Evolutionary conservation across 1,139 yeast species (phyloP), one percentile per base, ranked within the genome.

Genomic region (Geotrichum restrictum): DNA sequence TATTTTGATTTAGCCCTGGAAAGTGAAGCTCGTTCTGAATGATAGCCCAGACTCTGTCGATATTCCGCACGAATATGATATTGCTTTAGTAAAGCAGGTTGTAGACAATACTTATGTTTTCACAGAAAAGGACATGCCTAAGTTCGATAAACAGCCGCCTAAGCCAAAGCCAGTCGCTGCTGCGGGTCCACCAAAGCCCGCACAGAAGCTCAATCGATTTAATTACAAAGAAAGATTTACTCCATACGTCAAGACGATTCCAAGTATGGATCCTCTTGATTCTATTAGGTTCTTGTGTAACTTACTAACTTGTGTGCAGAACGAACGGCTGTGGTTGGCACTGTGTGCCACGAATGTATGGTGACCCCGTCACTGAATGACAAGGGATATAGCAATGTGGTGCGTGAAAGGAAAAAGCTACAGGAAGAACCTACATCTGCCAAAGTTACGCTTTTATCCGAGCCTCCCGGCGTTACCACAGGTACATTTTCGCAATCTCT

Each of bases 301-400:
- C 49, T 53, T 48, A 37, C 52, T 50, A 45, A 39, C 48, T 5
- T 33, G 50, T 8, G 36, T 45, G 49, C 56, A 33, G 68, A 89
- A 69, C 86, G 86, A 62, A 89, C 98, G 0, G 79, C 91, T 2
- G 71, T 93, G 45, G 79, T 82, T 21, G 99, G 98, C 32, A 87
- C 89, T 43, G 84, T 93, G 27, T 86, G 85, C 58, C 97, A 93
- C 67, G 99, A 93, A 69, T 88, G 97, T 68, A 88, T 85, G 62
- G 82, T 88, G 16, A 80, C 86, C 51, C 98, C 98, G 7, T 80
- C 88, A 4, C 79, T 82, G 61, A 73, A 74, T 49, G 96, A 88
- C 63, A 76, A 80, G 36, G 83, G 83, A 64, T 88, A 89, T 68
- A 72, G 75, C 50, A 80, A 81, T 53, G 78, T 78, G 60, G 74